phyloP scores from a whole-genome alignment of 495 filamentous ascomycete species.

The Cairneyella variabilis region DNA sequence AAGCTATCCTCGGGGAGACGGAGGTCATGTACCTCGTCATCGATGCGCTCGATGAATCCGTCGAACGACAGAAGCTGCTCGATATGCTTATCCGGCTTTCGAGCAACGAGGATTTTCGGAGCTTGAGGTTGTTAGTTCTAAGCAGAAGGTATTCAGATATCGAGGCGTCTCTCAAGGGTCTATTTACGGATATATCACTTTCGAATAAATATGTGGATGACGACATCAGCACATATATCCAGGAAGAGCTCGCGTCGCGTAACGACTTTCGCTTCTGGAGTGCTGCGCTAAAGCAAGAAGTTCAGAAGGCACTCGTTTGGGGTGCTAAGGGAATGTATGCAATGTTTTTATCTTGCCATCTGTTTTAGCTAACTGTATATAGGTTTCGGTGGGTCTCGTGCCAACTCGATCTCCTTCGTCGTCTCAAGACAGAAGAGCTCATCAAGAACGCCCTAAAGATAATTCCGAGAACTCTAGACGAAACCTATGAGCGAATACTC shows the following conservation, averaged over 20 bases:
- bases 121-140: constrained; percentile 36
- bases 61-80: constrained; percentile 12
- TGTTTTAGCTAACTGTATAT: neutral
- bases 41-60: constrained; percentile 33
- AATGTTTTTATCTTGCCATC: neutral
- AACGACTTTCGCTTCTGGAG: constrained; percentile 25
- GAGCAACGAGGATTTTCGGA: constrained; percentile 28
- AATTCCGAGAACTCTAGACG: constrained; percentile 31
- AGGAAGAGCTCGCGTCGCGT: constrained; percentile 7
- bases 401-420: constrained; percentile 31
- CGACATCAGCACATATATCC: constrained; percentile 26
- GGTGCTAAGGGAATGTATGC: constrained; percentile 38
- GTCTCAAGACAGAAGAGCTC: neutral
- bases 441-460: constrained; percentile 23
- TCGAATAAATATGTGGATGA: constrained; percentile 20
- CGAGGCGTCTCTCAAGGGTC: constrained; percentile 15
- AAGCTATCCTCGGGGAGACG: constrained; percentile 14
- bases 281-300: constrained; percentile 16
- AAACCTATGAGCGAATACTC: constrained; percentile 32
- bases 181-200: constrained; percentile 23
- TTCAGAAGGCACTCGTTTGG: constrained; percentile 24
- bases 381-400: constrained; percentile 38
- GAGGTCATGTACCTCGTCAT: constrained; percentile 29
- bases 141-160: constrained; percentile 41
- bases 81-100: constrained; percentile 8